Evolutionary conservation across 1,284 basidiomycete genomes (phyloP).

Genomic region (Bjerkandera adusta): DNA sequence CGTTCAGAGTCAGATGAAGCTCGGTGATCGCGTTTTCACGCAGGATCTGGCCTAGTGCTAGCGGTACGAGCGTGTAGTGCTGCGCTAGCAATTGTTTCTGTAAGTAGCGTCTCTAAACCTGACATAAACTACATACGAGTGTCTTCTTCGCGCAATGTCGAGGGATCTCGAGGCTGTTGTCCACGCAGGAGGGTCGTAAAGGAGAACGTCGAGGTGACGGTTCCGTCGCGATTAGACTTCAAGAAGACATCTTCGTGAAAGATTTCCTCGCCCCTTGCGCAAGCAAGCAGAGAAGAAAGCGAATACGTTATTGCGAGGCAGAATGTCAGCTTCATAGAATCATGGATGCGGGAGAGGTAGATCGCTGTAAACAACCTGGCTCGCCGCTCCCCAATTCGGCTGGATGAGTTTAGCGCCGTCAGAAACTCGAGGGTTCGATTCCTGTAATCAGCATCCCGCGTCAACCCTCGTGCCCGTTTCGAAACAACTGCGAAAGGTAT

Average conservation of each 20-base stretch:
- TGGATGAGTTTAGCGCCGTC: no score
- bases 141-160: constrained; percentile 47
- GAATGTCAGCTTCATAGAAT: no score
- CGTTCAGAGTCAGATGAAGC: constrained; percentile 84
- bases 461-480: no score
- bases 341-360: no score
- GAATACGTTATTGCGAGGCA: no score
- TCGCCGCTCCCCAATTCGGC: no score
- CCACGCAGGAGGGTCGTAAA: constrained; percentile 70
- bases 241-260: constrained; percentile 75
- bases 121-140: constrained; percentile 38
- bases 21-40: constrained; percentile 83
- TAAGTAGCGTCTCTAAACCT: not conserved
- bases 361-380: no score
- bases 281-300: constrained; percentile 5
- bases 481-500: no score
- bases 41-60: constrained; percentile 83
- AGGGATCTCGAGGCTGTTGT: constrained; percentile 52
- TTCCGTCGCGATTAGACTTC: constrained; percentile 80
- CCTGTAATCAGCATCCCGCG: no score
- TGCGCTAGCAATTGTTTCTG: constrained; percentile 45
- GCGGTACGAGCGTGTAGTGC: constrained; percentile 84
- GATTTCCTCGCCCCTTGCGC: constrained; percentile 31
- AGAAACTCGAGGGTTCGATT: no score
- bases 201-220: constrained; percentile 80